Base-by-base conservation (phyloP, 371 early-diverging fungal species). In the Syncephalastrum monosporum region DNA sequence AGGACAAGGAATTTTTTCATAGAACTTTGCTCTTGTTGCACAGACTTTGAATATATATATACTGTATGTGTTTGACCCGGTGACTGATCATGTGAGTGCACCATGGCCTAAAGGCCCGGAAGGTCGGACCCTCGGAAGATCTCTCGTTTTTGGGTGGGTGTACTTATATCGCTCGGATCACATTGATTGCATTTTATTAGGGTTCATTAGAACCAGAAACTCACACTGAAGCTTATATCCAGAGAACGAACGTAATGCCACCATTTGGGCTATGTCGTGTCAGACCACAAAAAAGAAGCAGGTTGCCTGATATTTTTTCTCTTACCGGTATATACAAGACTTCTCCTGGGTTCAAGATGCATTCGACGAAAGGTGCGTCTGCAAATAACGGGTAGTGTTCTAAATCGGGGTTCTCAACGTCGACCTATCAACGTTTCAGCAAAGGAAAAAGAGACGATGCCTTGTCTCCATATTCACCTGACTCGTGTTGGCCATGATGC, bases 241-340 rank as follows among this genome's bases (percentile, higher is more conserved):
- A 94, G 70, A 3, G 94, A 89, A 47, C 88, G 82, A 27, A 96
- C 89, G 68, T 88, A 91, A 69, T 96, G 96, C 96, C 96, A 96
- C 89, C 92, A 94, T 24, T 79, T 75, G 48, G 88, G 80, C 91
- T 65, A 55, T 16, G 42, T 42, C 41, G 13, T 47, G 27, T 47
- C 14, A 55, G 17, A 24, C 17, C n/a, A 16, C 55, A 17, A 56
- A 56, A 33, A 19, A 21, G 43, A 16, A 57, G 24, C 27, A 52
- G 7, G 10, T 19, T 51, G 42, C 27, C 19, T 25, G 24, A 4
- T 44, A 19, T 52, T 38, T 19, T 19, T 14, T 19, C 10, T 76
- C 85, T 81, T 82, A 92, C 91, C 10, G 97, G 97, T 38, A 97
- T 91, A 60, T 90, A 95, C 5, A 97, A 69, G 63, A 95, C 43